phyloP scores from a whole-genome alignment of 1,284 basidiomycete species.

The Cutaneotrichosporon spelunceum region DNA sequence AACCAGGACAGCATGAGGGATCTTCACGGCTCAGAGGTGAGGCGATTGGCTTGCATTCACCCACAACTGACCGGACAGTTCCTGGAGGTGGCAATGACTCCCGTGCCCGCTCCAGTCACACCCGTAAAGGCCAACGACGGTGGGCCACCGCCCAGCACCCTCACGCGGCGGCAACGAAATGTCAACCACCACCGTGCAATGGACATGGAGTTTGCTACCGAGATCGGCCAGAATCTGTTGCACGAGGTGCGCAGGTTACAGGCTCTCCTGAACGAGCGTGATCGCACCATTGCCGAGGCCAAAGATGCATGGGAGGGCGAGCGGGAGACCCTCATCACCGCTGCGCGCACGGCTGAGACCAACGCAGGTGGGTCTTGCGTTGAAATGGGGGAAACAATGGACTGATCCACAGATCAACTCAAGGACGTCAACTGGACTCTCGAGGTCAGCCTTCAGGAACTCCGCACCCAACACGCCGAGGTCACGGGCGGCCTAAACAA shows the following conservation, averaged over 20 bases:
- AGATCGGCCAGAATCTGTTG: slow-evolving; percentile 85
- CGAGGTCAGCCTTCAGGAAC: slow-evolving; percentile 85
- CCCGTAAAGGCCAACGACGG: slow-evolving; percentile 12
- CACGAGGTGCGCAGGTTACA: slow-evolving; percentile 85
- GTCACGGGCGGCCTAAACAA: slow-evolving; percentile 65
- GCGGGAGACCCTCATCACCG: slow-evolving; percentile 65
- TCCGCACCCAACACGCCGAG: slow-evolving; percentile 67
- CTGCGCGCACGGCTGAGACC: slow-evolving; percentile 71
- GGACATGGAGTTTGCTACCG: slow-evolving; percentile 81
- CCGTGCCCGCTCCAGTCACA: slow-evolving; percentile 10
- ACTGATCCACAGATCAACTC: slow-evolving; percentile 60
- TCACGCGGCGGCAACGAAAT: slow-evolving; percentile 52
- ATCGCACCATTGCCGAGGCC: slow-evolving; percentile 80
- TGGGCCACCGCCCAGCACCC: slow-evolving; percentile 30
- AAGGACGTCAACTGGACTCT: slow-evolving; percentile 99
- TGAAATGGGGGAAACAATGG: neutral
- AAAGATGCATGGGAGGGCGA: slow-evolving; percentile 78
- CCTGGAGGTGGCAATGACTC: slow-evolving; percentile 11
- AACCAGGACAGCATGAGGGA: slow-evolving; percentile 72
- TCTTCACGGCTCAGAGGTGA: slow-evolving; percentile 64
- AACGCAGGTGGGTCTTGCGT: slow-evolving; percentile 61
- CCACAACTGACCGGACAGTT: slow-evolving; percentile 7
- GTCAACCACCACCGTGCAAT: slow-evolving; percentile 49
- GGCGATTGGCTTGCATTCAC: slow-evolving; percentile 30
- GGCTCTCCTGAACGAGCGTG: slow-evolving; percentile 77